Evolutionary conservation across 2,329 filamentous ascomycete genomes (phyloP), one percentile per base, ranked within the genome.

Genomic region (Colletotrichum incanum): DNA sequence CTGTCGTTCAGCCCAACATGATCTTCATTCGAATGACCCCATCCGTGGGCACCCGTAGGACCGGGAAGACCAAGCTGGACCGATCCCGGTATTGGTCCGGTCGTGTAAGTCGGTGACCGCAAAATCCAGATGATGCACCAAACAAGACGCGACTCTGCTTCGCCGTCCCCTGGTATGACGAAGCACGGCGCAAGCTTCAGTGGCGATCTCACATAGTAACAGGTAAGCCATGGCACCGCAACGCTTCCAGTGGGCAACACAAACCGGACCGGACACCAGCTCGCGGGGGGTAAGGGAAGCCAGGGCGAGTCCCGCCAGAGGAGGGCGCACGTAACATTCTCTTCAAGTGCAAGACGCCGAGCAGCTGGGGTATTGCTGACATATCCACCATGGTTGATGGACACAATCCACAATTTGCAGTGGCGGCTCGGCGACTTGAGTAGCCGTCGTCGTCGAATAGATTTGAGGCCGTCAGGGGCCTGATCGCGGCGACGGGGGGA

Each of bases 401-500:
- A 50, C 31, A 39, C 26, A 56, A 50, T 56, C 68, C 49, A 61
- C 56, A 61, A 45, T 39, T 52, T 50, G 47, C 49, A 43, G 49
- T 62, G 64, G 56, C 56, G 64, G 70, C 70, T 71, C 66, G 43
- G 65, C 28, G 58, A 65, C 59, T 37, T 65, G 23, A 28, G 45
- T 59, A 31, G 18, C 55, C 20, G 26, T 37, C 41, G 47, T 54
- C 14, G 54, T 65, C 23, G 34, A 39, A 43, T 37, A 50, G 60
- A 20, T 43, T 26, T 54, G 54, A 62, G 54, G 63, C n/a, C 41
- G 54, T 45, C 43, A 68, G 75, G 65, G 64, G 62, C 64, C 56
- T 56, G 61, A 78, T 78, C 78, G 81, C 80, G 76, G 61, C 76
- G 76, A 72, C 75, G 71, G 74, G 73, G 74, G 73, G 72, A 76